Evolutionary conservation across 2,329 filamentous ascomycete species (phyloP), one percentile per base, ranked within the genome.

Genomic region (Pyricularia sp.): DNA sequence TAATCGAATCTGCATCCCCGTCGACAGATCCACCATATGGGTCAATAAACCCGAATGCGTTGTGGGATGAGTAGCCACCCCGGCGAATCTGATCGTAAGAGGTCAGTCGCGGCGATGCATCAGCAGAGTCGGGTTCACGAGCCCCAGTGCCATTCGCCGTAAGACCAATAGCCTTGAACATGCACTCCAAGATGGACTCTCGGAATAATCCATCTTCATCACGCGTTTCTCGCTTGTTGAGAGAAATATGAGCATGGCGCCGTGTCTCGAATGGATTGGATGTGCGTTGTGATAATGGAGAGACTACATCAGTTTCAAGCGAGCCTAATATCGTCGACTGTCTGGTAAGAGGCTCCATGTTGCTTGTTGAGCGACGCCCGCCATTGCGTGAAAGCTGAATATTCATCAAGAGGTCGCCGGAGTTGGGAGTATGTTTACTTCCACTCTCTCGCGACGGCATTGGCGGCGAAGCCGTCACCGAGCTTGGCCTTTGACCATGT

Each of bases 41-140:
- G 62, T 93, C 91, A 72, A 97, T 96, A 70, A 93, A 90, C 0
- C 91, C 92, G 77, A 99, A 96, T 0, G 93, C 91, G 73, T 97
- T 86, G 68, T 75, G 94, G 68, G 81, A 88, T 71, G 94, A 93
- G 0, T 90, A 80, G 0, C 89, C 87, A 71, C 91, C 96, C 67
- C 93, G 88, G 28, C 89, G 84, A 68, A 84, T 86, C 60, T 90
- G 87, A 72, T 99, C 94, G 68, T 91, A 90, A 0, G 92, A 96
- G 0, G 93, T 83, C 6, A 97, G 80, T 35, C 88, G 84, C 2
- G 94, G 94, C 1, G 94, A 97, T 9, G 86, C 89, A 69, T 97
- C 93, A 0, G 87, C 87, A 0, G 94, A 97, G 62, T 87, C 86
- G 0, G 82, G 78, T 69, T 89, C 89, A 62, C 84, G 83, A 0